Evolutionary conservation across 2,329 filamentous ascomycete species (phyloP).

Genomic region (Pleomassaria siparia): DNA sequence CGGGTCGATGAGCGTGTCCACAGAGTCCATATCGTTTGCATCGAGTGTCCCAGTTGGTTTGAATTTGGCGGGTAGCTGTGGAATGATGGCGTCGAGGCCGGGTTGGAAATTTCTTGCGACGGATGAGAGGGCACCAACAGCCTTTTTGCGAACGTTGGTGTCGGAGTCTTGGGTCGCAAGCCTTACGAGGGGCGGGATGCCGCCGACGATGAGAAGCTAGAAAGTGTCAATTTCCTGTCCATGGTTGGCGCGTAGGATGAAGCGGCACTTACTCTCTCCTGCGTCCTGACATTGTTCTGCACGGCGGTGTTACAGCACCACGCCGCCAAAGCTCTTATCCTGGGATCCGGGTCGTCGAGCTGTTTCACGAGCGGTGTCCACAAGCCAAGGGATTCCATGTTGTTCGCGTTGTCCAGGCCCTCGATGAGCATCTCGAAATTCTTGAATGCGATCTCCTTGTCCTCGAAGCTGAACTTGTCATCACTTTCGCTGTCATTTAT

Average conservation of each 20-base stretch:
- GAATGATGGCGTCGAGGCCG: slow-evolving; percentile 64
- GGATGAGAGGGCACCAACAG: slow-evolving; percentile 84
- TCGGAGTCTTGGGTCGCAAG: slow-evolving; percentile 64
- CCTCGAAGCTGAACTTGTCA: slow-evolving; percentile 58
- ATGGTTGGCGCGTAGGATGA: neutral
- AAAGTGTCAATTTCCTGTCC: slow-evolving; percentile 19
- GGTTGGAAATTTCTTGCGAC: slow-evolving; percentile 88
- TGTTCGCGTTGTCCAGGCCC: slow-evolving; percentile 88
- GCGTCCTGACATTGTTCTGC: slow-evolving; percentile 87
- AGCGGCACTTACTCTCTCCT: slow-evolving; percentile 63
- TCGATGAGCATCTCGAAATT: slow-evolving; percentile 10
- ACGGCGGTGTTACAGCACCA: slow-evolving; percentile 95
- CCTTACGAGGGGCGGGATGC: slow-evolving; percentile 68
- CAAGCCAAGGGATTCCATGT: slow-evolving; percentile 74
- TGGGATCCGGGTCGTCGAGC: slow-evolving; percentile 67
- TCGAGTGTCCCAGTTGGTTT: slow-evolving; percentile 66
- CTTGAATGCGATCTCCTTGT: slow-evolving; percentile 9
- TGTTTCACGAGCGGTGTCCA: slow-evolving; percentile 79
- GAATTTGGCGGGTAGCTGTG: slow-evolving; percentile 64
- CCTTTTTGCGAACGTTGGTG: slow-evolving; percentile 75
- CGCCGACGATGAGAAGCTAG: slow-evolving; percentile 61
- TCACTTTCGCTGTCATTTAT: slow-evolving; percentile 62
- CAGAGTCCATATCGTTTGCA: slow-evolving; percentile 81
- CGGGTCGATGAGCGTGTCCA: slow-evolving; percentile 72
- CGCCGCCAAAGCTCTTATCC: slow-evolving; percentile 82